Base-by-base conservation (phyloP, 139 green algal species). In the Picochlorum sp. region DNA sequence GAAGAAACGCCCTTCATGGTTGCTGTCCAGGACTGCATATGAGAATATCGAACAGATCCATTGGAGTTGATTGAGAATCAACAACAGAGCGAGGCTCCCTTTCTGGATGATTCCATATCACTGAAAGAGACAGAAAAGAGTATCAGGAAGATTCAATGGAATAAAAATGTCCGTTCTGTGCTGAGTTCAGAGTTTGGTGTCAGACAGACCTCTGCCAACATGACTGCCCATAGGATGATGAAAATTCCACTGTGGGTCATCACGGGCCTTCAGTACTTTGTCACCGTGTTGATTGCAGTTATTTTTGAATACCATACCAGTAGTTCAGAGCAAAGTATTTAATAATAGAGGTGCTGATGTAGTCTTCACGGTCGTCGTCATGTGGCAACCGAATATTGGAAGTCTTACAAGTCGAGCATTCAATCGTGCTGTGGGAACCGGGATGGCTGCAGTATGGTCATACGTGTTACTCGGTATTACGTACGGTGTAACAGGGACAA, bases 301-400 rank as follows among this genome's bases (percentile, higher is more conserved):
- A 0, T 15, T 15, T 15, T 18, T 59, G 15, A 30, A 20, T 34
- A 21, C 26, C 3, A 18, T 59, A 30, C 51, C 51, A 38, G 51
- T 0, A 18, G 23, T 59, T 4, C 26, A 15, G 1, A 28, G 23
- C 21, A 59, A 59, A 18, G 51, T 30, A 18, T 59, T 59, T 15
- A 20, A 59, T 14, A 11, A 28, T 3, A 30, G 51, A 4, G 21
- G 21, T 6, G 1, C 23, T 8, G 51, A 59, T 28, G 51, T 59
- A 7, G 15, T 30, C 6, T 38, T 59, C 51, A 59, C 51, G 14
- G 51, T 59, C 7, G 51, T 23, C 6, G 51, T 59, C 0, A 34
- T 59, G 20, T 59, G 51, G 51, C 51, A 59, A 14, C 51, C 51
- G 1, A 59, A 59, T 34, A 59, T 59, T n/a, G 51, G 51, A 8